Evolutionary conservation across 305 asterid genomes (phyloP).

Genomic region (Fraxinus xanthoxyloides): DNA sequence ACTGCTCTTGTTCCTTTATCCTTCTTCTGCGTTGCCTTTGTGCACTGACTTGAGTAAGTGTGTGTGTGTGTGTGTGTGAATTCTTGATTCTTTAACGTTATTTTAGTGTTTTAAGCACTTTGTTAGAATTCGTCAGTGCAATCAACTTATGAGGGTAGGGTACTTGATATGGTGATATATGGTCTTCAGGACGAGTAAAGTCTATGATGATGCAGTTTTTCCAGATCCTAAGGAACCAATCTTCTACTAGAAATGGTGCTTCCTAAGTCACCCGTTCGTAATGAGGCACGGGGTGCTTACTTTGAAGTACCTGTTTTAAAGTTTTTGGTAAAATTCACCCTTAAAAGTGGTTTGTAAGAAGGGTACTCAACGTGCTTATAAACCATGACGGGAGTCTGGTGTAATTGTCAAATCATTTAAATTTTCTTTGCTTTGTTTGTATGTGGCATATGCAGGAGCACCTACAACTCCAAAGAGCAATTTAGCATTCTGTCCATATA

Average conservation of each 20-base stretch:
- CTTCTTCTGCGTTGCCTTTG: slow-evolving; percentile 60
- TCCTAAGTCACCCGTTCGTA: too few species aligned
- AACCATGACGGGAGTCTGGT: too few species aligned
- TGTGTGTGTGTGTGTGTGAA: slow-evolving; percentile 24
- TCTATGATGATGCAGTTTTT: too few species aligned
- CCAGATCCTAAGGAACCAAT: not conserved
- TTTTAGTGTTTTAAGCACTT: not conserved
- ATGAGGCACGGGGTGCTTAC: not conserved
- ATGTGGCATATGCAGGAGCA: slow-evolving; percentile 49
- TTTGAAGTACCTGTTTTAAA: not conserved
- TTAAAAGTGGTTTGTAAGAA: not conserved
- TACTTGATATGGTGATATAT: not conserved
- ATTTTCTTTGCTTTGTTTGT: not conserved
- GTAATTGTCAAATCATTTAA: not conserved
- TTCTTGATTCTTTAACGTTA: slow-evolving; percentile 6
- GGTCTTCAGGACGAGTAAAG: too few species aligned
- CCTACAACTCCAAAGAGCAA: slow-evolving; percentile 45
- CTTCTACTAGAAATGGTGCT: not conserved
- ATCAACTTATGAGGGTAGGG: not conserved
- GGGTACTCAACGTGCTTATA: not conserved
- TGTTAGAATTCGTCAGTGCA: not conserved
- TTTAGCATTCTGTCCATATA: slow-evolving; percentile 68
- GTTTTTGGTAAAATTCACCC: not conserved
- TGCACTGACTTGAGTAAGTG: slow-evolving; percentile 81
- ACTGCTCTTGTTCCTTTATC: slow-evolving; percentile 45